Evolutionary conservation across 495 filamentous ascomycete genomes (phyloP), one percentile per base, ranked within the genome.

Genomic region (Cercophora scortea): DNA sequence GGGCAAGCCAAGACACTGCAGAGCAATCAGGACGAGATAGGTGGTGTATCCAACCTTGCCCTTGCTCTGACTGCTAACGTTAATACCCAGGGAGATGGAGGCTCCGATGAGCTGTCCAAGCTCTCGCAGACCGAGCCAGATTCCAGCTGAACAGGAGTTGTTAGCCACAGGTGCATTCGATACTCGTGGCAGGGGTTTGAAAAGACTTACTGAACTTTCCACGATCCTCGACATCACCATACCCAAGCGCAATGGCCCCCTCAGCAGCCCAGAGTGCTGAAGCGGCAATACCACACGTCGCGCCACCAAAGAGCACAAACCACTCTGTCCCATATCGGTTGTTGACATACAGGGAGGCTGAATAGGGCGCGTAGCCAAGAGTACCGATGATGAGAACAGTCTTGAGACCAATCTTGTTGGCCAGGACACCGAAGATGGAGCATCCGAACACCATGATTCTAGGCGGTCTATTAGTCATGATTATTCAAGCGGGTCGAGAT

Each of bases 241-340:
- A 82, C 2, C 78, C 78, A 8, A 82, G 65, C 0, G 77, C 79
- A 55, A 83, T 74, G 34, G 79, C 78, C 42, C 77, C 78, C 51
- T 83, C 80, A 43, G 73, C 73, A 0, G 74, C 79, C 79, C 80
- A 82, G n/a, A 82, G 63, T 8, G 78, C 65, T 8, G 76, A 77
- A 0, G 79, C 79, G 6, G 72, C 71, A 32, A 82, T 67, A 0
- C 80, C 79, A 59, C 80, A 83, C 9, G 73, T 71, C 3, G 72
- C 77, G 6, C 77, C 78, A 6, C 78, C 80, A 2, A 82, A 69
- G 13, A 81, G 57, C 0, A 82, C 70, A 47, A 83, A 74, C 80
- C 79, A 83, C 45, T 76, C 69, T 10, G 68, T 73, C 5, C 78
- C 79, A 59, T 75, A 80, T 0, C 76, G 72, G 59, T 79, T 82